phyloP scores from a whole-genome alignment of 768 basidiomycete species.

The Rhodosporidiobolus sp. region DNA sequence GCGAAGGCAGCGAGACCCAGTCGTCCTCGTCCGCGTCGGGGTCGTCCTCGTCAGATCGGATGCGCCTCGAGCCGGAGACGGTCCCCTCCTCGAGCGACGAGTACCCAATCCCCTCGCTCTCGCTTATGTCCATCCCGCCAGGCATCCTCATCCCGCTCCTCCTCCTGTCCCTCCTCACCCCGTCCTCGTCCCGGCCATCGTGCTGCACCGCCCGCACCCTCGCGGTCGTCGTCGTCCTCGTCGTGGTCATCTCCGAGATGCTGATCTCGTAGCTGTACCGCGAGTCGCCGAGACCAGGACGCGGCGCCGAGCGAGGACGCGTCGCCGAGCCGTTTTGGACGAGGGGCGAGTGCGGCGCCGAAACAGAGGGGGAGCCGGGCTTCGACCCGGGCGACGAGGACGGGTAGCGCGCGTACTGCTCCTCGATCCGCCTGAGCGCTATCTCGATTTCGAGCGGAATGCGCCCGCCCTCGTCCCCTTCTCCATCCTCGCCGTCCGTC shows the following conservation, averaged over 20 bases:
- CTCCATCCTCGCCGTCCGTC: not conserved
- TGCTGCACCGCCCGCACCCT: conserved; percentile 14
- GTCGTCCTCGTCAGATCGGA: not conserved
- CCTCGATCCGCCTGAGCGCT: conserved; percentile 17
- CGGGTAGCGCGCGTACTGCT: not conserved
- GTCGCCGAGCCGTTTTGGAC: not conserved
- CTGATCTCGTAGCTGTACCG: conserved; percentile 39
- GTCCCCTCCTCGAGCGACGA: too few species aligned
- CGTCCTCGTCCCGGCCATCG: not conserved
- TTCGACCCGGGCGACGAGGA: not conserved
- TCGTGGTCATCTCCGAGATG: conserved; percentile 43
- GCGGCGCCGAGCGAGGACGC: not conserved
- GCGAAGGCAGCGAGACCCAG: conserved; percentile 43
- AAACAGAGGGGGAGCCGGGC: not conserved
- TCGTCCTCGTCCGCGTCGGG: conserved; percentile 37
- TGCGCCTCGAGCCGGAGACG: too few species aligned
- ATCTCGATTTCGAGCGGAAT: conserved; percentile 24
- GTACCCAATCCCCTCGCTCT: too few species aligned
- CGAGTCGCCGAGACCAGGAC: not conserved
- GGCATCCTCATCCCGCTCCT: too few species aligned
- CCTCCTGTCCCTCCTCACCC: too few species aligned
- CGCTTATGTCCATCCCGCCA: not conserved
- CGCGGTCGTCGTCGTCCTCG: conserved; percentile 29
- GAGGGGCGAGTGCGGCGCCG: not conserved
- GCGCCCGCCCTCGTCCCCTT: not conserved